Conservation (phyloP, 352 stramenopile genomes). For the Pythium rhizo-oryzae region DNA sequence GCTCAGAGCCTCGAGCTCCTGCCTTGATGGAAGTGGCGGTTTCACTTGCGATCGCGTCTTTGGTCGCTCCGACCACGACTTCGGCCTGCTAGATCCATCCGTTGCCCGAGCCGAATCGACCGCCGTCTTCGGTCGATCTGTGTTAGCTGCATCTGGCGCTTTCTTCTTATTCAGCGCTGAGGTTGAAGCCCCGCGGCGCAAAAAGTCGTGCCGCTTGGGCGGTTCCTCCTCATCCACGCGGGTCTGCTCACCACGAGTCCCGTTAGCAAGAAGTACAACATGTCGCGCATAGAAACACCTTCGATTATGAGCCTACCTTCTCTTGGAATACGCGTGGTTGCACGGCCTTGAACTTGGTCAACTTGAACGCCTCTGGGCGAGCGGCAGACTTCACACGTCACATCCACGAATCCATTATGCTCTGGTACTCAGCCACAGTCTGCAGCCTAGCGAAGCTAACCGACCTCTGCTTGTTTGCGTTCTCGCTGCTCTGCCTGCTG, state of each 20-base stretch:
- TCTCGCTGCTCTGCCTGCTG: slow-evolving; percentile 66
- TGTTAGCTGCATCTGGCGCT: background rate
- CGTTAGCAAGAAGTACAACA: too few relatives aligned
- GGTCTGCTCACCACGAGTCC: slow-evolving; percentile 6
- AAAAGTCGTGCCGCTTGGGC: slow-evolving; percentile 27
- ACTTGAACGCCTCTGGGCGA: slow-evolving; percentile 58
- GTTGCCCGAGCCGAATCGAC: slow-evolving; percentile 1
- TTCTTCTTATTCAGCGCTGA: slow-evolving; percentile 14
- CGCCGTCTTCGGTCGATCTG: background rate
- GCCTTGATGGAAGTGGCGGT: slow-evolving; percentile 23
- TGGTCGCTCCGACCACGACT: background rate
- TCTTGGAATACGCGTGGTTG: slow-evolving; percentile 51
- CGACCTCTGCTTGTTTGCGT: slow-evolving; percentile 45
- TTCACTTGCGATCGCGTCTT: slow-evolving; percentile 26
- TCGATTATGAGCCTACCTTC: too few relatives aligned
- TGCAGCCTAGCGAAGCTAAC: background rate
- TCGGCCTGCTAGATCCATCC: background rate
- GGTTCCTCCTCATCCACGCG: slow-evolving; percentile 5
- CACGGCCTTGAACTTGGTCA: slow-evolving; percentile 65
- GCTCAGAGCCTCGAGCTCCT: slow-evolving; percentile 28
- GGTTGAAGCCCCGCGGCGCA: slow-evolving; percentile 20
- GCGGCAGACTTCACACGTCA: slow-evolving; percentile 34
- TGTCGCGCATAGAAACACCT: too few relatives aligned
- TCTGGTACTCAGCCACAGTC: too few relatives aligned
- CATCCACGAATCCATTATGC: too few relatives aligned